A percentile compares a stretch with the other conserved stretches of the same genome.
Evolutionary conservation across 1,284 basidiomycete genomes (phyloP).

Genomic region (Ceratobasidium sp.): DNA sequence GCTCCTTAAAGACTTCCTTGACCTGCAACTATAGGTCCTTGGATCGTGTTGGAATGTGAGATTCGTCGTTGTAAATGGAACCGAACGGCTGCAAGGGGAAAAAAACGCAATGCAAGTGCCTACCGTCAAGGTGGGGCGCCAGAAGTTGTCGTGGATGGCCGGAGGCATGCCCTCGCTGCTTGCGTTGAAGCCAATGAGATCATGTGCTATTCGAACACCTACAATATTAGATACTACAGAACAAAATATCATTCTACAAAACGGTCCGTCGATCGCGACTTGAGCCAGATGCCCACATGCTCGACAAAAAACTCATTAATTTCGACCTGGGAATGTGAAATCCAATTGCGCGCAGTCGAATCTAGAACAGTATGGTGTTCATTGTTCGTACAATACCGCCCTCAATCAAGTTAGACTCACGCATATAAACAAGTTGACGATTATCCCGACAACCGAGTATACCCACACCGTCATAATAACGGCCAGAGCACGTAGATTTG

Average conservation of each 20-base stretch:
- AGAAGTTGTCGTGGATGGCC: too few relatives aligned
- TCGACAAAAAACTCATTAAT: conserved; percentile 13
- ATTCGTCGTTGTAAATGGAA: too few relatives aligned
- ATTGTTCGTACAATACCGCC: not conserved
- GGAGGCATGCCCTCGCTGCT: not conserved
- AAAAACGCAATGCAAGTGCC: too few relatives aligned
- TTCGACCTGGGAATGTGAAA: conserved; percentile 13
- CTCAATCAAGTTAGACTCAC: not conserved
- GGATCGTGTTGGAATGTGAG: too few relatives aligned
- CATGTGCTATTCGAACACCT: not conserved
- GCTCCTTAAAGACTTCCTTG: too few relatives aligned
- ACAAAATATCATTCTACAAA: not conserved
- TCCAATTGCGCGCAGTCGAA: conserved; percentile 22
- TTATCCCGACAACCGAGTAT: conserved; percentile 21
- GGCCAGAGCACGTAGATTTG: conserved; percentile 7
- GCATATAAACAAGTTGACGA: conserved; percentile 32
- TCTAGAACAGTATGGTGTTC: not conserved
- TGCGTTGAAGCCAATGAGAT: not conserved
- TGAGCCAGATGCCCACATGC: conserved; percentile 6
- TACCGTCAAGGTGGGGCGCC: too few relatives aligned
- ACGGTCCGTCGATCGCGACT: conserved; percentile 1
- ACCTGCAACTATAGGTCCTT: too few relatives aligned
- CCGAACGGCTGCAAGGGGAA: too few relatives aligned
- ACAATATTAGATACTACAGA: not conserved
- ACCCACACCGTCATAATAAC: conserved; percentile 16